Conservation (phyloP, 139 green algal genomes). For the Closterium sp. region DNA sequence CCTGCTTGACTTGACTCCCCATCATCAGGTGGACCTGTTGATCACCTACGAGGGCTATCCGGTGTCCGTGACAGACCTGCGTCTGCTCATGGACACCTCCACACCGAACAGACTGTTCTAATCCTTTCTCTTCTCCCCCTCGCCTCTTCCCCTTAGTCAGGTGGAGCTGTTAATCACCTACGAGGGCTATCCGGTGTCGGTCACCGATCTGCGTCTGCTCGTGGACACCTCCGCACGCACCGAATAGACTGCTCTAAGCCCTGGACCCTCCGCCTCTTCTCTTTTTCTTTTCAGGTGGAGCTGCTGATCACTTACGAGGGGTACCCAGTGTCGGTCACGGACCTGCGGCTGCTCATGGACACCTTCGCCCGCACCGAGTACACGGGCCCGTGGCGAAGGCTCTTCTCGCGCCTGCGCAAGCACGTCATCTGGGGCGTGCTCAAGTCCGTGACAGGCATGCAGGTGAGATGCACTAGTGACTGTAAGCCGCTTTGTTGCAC, state of each 20-base stretch:
- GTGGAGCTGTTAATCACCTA: neutral
- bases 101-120: neutral
- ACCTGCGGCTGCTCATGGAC: conserved; percentile 18
- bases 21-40: conserved; percentile 31
- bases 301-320: conserved; percentile 37
- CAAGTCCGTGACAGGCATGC: conserved; percentile 39
- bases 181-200: neutral
- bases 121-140: neutral
- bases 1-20: no score
- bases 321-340: neutral
- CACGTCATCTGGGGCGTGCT: conserved; percentile 43
- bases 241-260: conserved; percentile 1
- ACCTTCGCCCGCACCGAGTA: conserved; percentile 34
- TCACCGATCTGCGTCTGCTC: neutral
- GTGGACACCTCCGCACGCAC: conserved; percentile 26
- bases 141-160: neutral
- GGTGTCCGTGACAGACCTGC: neutral
- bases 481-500: neutral
- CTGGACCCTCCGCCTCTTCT: neutral
- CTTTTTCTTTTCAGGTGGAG: conserved; percentile 22
- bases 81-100: conserved; percentile 18
- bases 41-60: conserved; percentile 18
- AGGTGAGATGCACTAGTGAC: conserved; percentile 3
- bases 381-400: conserved; percentile 16
- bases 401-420: conserved; percentile 28